Conservation (phyloP, 2,329 filamentous ascomycete species). For the Coniochaeta sp. region DNA sequence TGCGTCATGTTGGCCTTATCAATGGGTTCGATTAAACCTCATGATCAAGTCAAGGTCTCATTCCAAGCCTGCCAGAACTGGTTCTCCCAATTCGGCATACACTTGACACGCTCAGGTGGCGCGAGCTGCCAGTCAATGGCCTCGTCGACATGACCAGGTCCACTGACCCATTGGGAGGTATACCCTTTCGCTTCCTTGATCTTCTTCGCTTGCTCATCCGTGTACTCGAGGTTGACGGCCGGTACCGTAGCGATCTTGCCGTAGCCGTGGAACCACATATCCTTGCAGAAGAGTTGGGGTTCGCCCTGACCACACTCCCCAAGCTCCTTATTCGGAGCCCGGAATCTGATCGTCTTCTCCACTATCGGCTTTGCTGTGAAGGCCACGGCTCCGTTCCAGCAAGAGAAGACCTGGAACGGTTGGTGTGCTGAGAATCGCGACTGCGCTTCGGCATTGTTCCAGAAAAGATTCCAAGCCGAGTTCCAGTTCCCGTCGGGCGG, state of each 20-base stretch:
- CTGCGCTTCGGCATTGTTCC: conserved; percentile 32
- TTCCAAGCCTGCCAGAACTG: conserved; percentile 34
- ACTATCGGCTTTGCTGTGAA: conserved; percentile 41
- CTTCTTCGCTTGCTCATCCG: conserved; percentile 29
- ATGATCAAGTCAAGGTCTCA: conserved; percentile 11
- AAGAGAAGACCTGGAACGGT: conserved; percentile 54
- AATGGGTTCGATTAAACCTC: background rate
- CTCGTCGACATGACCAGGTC: conserved; percentile 16
- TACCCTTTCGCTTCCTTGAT: conserved; percentile 44
- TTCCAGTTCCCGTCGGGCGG: conserved; percentile 41
- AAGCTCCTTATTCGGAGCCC: conserved; percentile 29
- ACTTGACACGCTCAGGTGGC: conserved; percentile 37
- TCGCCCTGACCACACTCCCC: conserved; percentile 47
- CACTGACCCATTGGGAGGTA: conserved; percentile 25
- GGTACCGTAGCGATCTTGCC: conserved; percentile 47
- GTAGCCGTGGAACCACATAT: conserved; percentile 41
- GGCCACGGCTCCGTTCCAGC: conserved; percentile 50
- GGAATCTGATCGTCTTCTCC: conserved; percentile 34
- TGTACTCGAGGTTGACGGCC: conserved; percentile 45
- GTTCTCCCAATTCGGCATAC: conserved; percentile 31
- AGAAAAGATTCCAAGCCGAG: conserved; percentile 42
- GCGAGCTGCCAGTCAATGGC: conserved; percentile 30
- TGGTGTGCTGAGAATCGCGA: conserved; percentile 22
- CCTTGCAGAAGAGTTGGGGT: conserved; percentile 46
- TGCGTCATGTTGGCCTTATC: background rate